Evolutionary conservation across 768 basidiomycete species (phyloP).

Genomic region (Lanmaoa rubissima): DNA sequence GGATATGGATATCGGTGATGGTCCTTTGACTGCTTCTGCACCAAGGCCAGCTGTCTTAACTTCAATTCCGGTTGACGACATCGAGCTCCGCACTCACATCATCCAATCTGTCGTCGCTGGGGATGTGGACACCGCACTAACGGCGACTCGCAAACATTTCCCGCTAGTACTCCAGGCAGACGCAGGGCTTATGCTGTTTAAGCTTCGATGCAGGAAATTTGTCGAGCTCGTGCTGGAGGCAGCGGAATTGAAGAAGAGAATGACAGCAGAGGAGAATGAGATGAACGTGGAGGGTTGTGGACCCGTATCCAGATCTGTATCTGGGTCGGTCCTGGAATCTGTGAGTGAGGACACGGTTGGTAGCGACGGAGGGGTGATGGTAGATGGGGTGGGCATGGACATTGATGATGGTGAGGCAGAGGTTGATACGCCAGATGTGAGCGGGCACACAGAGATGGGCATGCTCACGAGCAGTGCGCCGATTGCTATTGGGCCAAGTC

Average conservation of each 20-base stretch:
- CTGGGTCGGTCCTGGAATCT: slow-evolving; percentile 26
- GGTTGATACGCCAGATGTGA: slow-evolving; percentile 24
- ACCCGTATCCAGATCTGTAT: slow-evolving; percentile 24
- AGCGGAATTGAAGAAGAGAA: slow-evolving; percentile 63
- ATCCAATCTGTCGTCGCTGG: slow-evolving; percentile 67
- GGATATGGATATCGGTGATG: slow-evolving; percentile 44
- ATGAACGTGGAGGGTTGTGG: slow-evolving; percentile 29
- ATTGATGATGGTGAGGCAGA: slow-evolving; percentile 36
- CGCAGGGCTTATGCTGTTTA: slow-evolving; percentile 72
- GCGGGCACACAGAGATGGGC: slow-evolving; percentile 8
- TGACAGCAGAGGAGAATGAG: slow-evolving; percentile 42
- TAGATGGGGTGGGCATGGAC: slow-evolving; percentile 59
- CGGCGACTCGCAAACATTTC: slow-evolving; percentile 52
- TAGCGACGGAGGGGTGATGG: slow-evolving; percentile 44
- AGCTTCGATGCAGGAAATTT: slow-evolving; percentile 80
- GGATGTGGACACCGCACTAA: slow-evolving; percentile 67
- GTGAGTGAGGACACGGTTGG: slow-evolving; percentile 35
- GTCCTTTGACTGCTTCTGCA: slow-evolving; percentile 8
- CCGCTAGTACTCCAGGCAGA: slow-evolving; percentile 66
- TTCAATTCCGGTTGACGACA: slow-evolving; percentile 44
- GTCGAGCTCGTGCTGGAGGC: slow-evolving; percentile 78
- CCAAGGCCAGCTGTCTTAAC: slow-evolving; percentile 10
- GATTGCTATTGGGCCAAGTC: slow-evolving; percentile 32
- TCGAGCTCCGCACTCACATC: slow-evolving; percentile 67
- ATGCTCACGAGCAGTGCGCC: slow-evolving; percentile 23